Evolutionary conservation across 371 early-diverging fungal species (phyloP).

Genomic region (Apophysomyces trapeziformis): DNA sequence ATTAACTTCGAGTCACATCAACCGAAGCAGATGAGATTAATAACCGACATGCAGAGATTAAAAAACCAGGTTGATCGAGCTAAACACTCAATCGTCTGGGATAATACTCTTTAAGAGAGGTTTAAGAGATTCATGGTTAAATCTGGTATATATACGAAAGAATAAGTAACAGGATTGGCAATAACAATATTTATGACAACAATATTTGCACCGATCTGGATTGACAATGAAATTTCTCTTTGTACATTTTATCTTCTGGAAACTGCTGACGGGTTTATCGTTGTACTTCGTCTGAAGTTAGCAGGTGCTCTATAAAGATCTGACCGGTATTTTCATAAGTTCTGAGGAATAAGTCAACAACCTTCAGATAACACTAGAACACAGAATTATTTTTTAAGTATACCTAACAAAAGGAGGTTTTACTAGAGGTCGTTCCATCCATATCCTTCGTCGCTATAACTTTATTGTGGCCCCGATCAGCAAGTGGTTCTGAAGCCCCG

Average conservation of each 20-base stretch:
- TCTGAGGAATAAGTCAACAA: conserved; percentile 10
- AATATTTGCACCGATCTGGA: conserved; percentile 15
- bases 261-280: conserved; percentile 16
- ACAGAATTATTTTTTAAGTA: conserved; percentile 10
- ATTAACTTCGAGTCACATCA: no score
- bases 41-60: no score
- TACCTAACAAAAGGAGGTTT: conserved; percentile 14
- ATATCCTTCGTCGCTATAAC: conserved; percentile 7
- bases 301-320: conserved; percentile 5
- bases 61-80: no score
- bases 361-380: conserved; percentile 14
- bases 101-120: no score
- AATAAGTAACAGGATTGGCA: no score
- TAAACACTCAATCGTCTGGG: no score
- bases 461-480: conserved; percentile 10
- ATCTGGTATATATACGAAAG: no score
- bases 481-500: conserved; percentile 2
- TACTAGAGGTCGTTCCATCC: conserved; percentile 14
- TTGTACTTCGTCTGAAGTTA: conserved; percentile 13
- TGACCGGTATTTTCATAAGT: conserved; percentile 13
- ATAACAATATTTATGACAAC: neutral
- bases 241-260: conserved; percentile 12
- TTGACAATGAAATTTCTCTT: conserved; percentile 15
- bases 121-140: no score
- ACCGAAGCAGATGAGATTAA: no score